These are phyloP conservation scores for Oenanthe javanica DNA, from an alignment of 140 eudicot species.

Conservation along the genomic window DNA sequence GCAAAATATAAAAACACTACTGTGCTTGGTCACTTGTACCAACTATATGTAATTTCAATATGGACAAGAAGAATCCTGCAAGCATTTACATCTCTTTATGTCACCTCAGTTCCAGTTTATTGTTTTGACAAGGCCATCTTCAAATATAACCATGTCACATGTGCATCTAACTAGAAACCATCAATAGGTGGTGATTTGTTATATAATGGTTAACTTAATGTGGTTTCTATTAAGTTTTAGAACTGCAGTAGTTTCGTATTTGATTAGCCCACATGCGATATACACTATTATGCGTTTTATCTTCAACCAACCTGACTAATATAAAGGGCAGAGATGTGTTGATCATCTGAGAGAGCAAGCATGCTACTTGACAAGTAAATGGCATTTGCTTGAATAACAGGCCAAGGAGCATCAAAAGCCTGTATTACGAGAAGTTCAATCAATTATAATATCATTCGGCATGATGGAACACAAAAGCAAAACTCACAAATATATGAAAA, in stretches of 20 bases:
- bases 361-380: constrained; percentile 82
- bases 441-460: not conserved
- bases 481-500: not conserved
- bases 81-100: not conserved
- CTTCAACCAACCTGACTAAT: constrained; percentile 51
- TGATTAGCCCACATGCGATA: not conserved
- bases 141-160: not conserved
- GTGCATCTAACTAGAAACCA: not conserved
- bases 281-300: not conserved
- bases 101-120: not conserved
- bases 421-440: constrained; percentile 20
- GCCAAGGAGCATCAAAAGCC: constrained; percentile 99
- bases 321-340: constrained; percentile 57
- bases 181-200: not conserved
- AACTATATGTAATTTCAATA: not conserved
- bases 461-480: not conserved
- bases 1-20: not conserved
- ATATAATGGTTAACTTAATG: not conserved
- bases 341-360: constrained; percentile 76
- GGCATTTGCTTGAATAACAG: constrained; percentile 93
- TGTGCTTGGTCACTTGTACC: not conserved
- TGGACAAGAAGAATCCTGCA: not conserved
- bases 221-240: not conserved
- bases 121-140: not conserved
- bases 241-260: not conserved